Percentiles rank a stretch among this genome's conserved stretches.
Conservation (phyloP, 208 protist species). For the Leishmania guyanensis region DNA sequence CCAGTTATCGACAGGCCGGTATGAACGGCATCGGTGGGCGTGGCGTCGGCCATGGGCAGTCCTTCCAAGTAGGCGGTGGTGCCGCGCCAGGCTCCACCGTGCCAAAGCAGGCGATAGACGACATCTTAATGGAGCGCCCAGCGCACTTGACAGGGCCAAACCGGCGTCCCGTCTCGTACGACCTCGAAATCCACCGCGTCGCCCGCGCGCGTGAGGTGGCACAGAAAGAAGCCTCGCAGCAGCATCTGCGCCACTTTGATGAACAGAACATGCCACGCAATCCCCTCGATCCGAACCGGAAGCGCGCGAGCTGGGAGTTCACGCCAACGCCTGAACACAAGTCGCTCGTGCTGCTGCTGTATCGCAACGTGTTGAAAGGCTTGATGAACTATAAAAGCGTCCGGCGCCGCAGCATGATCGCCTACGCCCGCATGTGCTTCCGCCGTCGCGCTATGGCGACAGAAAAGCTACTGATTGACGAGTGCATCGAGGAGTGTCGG, state of each 20-base stretch:
- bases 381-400: constrained; percentile 82
- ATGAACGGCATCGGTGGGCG: neutral
- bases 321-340: constrained; percentile 70
- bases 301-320: constrained; percentile 69
- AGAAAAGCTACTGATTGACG: constrained; percentile 89
- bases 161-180: constrained; percentile 52
- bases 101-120: constrained; percentile 44
- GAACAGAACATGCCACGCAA: constrained; percentile 61
- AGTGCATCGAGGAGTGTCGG: constrained; percentile 87
- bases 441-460: constrained; percentile 72
- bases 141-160: constrained; percentile 34
- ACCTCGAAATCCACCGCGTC: constrained; percentile 38
- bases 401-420: constrained; percentile 77
- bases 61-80: constrained; percentile 9
- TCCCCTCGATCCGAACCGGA: constrained; percentile 28
- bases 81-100: constrained; percentile 28
- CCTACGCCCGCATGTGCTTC: constrained; percentile 81
- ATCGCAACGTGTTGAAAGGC: constrained; percentile 83
- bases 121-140: constrained; percentile 41
- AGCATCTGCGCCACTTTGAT: constrained; percentile 40
- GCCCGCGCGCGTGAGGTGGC: constrained; percentile 32
- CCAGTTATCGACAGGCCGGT: constrained; percentile 13
- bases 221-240: constrained; percentile 19
- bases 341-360: constrained; percentile 78
- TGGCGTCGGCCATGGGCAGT: constrained; percentile 3